Percentiles rank a stretch among this genome's conserved stretches.
These are phyloP conservation scores for Aspergillus unguis DNA, from an alignment of 2,329 filamentous ascomycete species.

Conservation along the genomic window DNA sequence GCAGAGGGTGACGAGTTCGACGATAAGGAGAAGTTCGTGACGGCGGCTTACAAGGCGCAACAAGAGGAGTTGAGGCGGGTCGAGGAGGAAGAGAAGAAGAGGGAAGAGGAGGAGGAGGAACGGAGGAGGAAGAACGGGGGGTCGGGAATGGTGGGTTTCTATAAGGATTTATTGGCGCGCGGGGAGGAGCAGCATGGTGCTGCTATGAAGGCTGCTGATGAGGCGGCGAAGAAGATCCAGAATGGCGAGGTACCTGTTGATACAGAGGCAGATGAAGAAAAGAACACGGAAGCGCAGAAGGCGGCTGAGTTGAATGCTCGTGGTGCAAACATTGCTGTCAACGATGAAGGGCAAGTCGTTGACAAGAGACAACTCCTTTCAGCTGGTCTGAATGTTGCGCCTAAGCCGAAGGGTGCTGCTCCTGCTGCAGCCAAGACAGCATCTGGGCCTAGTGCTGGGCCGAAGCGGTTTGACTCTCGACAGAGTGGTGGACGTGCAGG, in stretches of 20 bases:
- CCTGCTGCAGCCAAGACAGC: conserved; percentile 19
- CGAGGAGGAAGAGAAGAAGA: conserved; percentile 58
- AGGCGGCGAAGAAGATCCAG: conserved; percentile 36
- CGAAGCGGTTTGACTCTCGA: conserved; percentile 24
- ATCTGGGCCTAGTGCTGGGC: conserved; percentile 15
- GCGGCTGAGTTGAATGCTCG: conserved; percentile 53
- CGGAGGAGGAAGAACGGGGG: conserved; percentile 46
- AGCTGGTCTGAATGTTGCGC: conserved; percentile 60
- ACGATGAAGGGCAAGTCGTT: conserved; percentile 63
- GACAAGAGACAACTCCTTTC: conserved; percentile 62
- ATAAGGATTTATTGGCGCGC: conserved; percentile 57
- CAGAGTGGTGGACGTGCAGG: conserved; percentile 39
- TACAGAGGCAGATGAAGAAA: conserved; percentile 35
- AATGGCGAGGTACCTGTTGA: conserved; percentile 27
- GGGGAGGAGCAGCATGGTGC: conserved; percentile 57
- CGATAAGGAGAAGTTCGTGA: conserved; percentile 67
- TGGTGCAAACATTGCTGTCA: conserved; percentile 54
- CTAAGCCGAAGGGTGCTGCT: conserved; percentile 46
- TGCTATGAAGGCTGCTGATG: conserved; percentile 53
- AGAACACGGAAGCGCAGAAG: conserved; percentile 50
- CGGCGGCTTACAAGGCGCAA: conserved; percentile 61
- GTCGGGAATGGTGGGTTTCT: conserved; percentile 59
- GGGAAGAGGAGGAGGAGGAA: conserved; percentile 55
- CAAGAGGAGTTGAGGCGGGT: conserved; percentile 57
- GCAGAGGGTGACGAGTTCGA: conserved; percentile 64